Evolutionary conservation across 208 protist species (phyloP), one percentile per base, ranked within the genome.

Genomic region (Trypanosoma cruzi): DNA sequence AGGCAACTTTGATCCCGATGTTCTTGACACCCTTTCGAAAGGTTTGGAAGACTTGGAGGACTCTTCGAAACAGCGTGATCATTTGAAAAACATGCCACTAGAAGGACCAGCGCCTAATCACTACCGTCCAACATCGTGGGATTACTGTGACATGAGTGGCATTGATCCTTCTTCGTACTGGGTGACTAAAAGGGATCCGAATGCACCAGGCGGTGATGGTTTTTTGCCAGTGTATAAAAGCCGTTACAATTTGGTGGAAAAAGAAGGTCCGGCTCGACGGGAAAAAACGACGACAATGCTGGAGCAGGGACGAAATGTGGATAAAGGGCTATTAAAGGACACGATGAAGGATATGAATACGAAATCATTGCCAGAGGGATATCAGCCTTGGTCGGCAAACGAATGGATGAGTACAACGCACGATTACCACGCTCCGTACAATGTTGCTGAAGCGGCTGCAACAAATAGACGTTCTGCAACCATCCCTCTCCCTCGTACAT

Each of bases 341-440:
- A 85, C 73, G 4, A 65, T 96, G 48, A 66, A 79, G 42, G 77
- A 75, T 18, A 86, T 65, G 46, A 81, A 70, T 26, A 71, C 64
- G 8, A 56, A 77, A 26, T 48, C 73, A 49, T 49, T 96, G 48
- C 85, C 92, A 18, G 48, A 71, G n/a, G 87, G 87, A 24, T 96
- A 93, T 61, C 37, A 80, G 71, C 71, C 82, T 37, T 86, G 78
- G 75, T 92, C 85, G 13, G 87, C 83, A 14, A 86, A 84, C 52
- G 75, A 92, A 5, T 95, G 84, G 87, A 77, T 90, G 58, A 94
- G 86, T 75, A 96, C 91, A n/a, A 92, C 82, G 24, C 88, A 94
- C 63, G 74, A 85, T 50, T 82, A 86, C 54, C 88, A 96, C 79
- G 80, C 86, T 14, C 32, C 62, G 14, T 96, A 96, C 68, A 86